Conservation (phyloP, 2,329 filamentous ascomycete species). For the Orbilia quercus region DNA sequence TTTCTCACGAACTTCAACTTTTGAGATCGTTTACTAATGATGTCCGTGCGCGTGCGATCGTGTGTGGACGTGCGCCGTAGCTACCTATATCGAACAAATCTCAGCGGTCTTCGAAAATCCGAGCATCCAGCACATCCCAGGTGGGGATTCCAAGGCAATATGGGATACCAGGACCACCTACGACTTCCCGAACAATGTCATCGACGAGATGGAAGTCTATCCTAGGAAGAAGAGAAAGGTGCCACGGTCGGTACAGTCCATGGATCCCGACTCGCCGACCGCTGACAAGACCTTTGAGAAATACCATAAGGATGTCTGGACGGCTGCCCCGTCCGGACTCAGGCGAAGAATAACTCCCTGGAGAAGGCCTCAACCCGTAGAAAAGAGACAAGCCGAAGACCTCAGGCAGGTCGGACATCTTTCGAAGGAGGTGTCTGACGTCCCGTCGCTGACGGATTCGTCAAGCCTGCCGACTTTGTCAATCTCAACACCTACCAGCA, state of each 20-base stretch:
- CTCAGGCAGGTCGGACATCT: constrained; percentile 46
- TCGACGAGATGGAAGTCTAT: constrained; percentile 48
- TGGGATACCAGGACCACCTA: constrained; percentile 54
- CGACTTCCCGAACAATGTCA: constrained; percentile 54
- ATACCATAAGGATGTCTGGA: constrained; percentile 53
- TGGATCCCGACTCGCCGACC: constrained; percentile 48
- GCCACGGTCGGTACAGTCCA: constrained; percentile 37
- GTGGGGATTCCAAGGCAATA: constrained; percentile 43
- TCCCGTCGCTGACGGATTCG: constrained; percentile 42
- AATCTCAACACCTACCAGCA: constrained; percentile 22
- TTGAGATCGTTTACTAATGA: not conserved
- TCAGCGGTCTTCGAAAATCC: constrained; percentile 53
- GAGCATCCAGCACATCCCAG: constrained; percentile 50
- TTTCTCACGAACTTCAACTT: no score
- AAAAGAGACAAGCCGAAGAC: constrained; percentile 30
- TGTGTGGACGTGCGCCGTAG: constrained; percentile 6
- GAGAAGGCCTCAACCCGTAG: constrained; percentile 22
- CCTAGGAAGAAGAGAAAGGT: constrained; percentile 50
- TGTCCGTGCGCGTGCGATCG: not conserved
- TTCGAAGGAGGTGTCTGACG: constrained; percentile 36
- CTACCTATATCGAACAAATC: constrained; percentile 49
- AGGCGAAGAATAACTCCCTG: constrained; percentile 21
- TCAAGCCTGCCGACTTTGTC: constrained; percentile 30
- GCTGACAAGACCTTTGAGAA: constrained; percentile 41
- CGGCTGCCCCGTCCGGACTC: constrained; percentile 38